phyloP scores from a whole-genome alignment of 805 yeast genomes.

The Cyberlindnera euphorbiiphila region DNA sequence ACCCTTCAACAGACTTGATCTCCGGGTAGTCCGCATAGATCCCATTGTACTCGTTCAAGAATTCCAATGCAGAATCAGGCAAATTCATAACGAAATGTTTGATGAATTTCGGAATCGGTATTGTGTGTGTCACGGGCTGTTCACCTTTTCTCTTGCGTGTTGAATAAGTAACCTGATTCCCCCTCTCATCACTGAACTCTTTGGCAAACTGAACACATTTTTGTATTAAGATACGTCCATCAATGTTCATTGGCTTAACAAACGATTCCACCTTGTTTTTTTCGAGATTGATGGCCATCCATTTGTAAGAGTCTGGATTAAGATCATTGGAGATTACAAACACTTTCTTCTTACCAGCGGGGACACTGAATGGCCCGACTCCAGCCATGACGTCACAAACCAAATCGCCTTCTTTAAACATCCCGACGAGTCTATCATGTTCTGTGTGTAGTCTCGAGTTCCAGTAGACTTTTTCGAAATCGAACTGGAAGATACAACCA shows the following conservation, averaged over 20 bases:
- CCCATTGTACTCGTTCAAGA: constrained; percentile 74
- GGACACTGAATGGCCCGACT: constrained; percentile 96
- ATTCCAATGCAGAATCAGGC: constrained; percentile 88
- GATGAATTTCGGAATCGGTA: constrained; percentile 49
- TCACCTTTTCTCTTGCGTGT: constrained; percentile 34
- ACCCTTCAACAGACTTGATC: constrained; percentile 38
- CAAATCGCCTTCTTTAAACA: constrained; percentile 61
- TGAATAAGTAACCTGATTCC: constrained; percentile 35
- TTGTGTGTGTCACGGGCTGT: constrained; percentile 18
- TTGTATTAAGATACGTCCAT: constrained; percentile 79
- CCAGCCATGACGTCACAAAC: constrained; percentile 98
- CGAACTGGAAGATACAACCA: constrained; percentile 80
- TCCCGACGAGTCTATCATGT: constrained; percentile 72
- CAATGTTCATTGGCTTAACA: constrained; percentile 64
- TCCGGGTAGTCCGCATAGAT: constrained; percentile 47
- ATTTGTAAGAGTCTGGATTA: constrained; percentile 80
- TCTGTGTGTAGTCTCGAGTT: constrained; percentile 92
- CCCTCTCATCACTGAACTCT: constrained; percentile 40
- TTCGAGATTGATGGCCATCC: constrained; percentile 59
- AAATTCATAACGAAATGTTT: constrained; percentile 90
- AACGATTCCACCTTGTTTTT: constrained; percentile 58
- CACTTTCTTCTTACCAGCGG: constrained; percentile 83
- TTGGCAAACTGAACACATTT: constrained; percentile 50
- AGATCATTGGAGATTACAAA: constrained; percentile 89
- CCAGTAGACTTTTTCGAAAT: constrained; percentile 95